Base-by-base conservation (phyloP, 805 yeast species). In the Hanseniaspora lachancei region DNA sequence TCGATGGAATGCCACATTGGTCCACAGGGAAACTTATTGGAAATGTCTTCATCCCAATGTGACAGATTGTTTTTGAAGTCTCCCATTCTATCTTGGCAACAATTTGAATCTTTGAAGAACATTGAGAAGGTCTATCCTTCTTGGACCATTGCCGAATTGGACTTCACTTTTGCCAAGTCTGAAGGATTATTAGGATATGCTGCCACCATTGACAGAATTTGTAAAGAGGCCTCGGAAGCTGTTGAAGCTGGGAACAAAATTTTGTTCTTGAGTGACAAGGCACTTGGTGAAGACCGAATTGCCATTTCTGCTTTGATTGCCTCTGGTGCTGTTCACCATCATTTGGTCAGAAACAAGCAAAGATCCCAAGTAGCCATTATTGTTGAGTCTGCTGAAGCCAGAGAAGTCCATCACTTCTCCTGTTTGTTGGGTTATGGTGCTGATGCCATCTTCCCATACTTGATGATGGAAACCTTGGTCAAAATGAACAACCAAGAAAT, bases 301-400 rank as follows among this genome's bases (percentile, higher is more conserved):
- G 80, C 97, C 29, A 79, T 93, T 49, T 83, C 95, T 47, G 86
- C 96, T 8, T 73, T 93, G 64, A 78, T 89, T 62, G 97, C 98
- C n/a, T 76, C 85, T 52, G 97, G 97, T 72, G 93, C 97, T 27
- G 95, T 93, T 57, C 98, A 91, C 70, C 97, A 91, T 70, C 95
- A 89, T 70, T 77, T 93, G 69, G 96, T 91, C 59, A 80, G 95
- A 72, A 93, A 89, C 68, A 93, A 89, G 74, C 95, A 86, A 71
- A 89, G 98, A 70, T 86, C 97, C 34, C 86, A 87, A 68, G 96
- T 89, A 58, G 97, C 97, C 2, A 72, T 91, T 60, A 74, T 91
- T 59, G 77, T 91, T 58, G 97, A 91, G 74, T 82, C 97, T 46
- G 97, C 95, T 53, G 98, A 91, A 72, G 97, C 97, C 16, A 83